Conservation (phyloP, 164 flowering plant genomes). For the Chimonanthus praecox region DNA sequence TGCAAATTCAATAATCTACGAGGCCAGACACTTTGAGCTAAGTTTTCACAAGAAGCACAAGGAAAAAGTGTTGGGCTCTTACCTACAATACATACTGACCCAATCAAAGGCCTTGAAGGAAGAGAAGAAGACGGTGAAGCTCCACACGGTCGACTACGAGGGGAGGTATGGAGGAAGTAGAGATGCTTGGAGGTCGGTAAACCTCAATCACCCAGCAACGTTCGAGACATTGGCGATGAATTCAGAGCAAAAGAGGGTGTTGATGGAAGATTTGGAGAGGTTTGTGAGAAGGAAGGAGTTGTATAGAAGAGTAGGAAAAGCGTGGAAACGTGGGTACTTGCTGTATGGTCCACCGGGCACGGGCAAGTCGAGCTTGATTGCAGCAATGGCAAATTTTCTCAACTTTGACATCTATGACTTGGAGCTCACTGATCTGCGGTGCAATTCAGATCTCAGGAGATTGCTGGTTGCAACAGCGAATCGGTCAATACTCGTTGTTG, state of each 20-base stretch:
- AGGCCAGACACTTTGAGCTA: constrained; percentile 32
- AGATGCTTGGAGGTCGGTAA: constrained; percentile 17
- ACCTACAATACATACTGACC: constrained; percentile 30
- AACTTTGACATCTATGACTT: constrained; percentile 56
- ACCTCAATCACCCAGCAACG: constrained; percentile 49
- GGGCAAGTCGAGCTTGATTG: constrained; percentile 71
- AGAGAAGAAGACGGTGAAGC: constrained; percentile 26
- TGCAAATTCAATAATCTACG: constrained; percentile 7
- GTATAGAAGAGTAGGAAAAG: constrained; percentile 54
- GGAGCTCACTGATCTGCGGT: constrained; percentile 42
- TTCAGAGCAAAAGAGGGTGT: constrained; percentile 24
- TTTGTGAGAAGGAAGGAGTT: constrained; percentile 43
- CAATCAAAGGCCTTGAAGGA: constrained; percentile 20
- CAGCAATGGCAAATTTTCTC: constrained; percentile 68
- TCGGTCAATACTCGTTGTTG: constrained; percentile 54
- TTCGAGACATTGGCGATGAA: constrained; percentile 69
- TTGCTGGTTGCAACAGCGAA: constrained; percentile 36
- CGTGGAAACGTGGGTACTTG: constrained; percentile 73
- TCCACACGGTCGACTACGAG: constrained; percentile 19
- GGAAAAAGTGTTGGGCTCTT: constrained; percentile 23
- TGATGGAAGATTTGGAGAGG: constrained; percentile 49
- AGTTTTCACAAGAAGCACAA: constrained; percentile 33
- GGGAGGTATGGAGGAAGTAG: neutral
- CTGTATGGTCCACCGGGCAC: constrained; percentile 72
- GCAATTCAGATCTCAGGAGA: constrained; percentile 47